These are phyloP conservation scores for Globisporangium heterothallicum DNA, from an alignment of 352 stramenopile species.

Conservation along the genomic window DNA sequence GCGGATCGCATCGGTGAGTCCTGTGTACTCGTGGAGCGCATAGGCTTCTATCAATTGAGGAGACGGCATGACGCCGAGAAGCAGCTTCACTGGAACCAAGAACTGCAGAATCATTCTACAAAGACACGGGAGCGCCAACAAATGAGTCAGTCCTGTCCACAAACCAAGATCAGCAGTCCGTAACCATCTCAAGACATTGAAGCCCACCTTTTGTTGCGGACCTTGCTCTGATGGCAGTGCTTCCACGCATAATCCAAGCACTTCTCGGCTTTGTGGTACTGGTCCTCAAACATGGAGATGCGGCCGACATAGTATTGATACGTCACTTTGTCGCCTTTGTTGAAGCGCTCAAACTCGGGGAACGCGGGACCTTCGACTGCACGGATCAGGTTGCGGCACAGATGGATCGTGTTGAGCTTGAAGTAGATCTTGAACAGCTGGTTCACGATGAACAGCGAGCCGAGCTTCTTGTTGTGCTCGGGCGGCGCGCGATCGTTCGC, in stretches of 20 bases:
- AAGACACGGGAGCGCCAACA: not conserved
- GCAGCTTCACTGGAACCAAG: constrained; percentile 92
- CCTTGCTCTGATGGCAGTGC: constrained; percentile 84
- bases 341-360: constrained; percentile 73
- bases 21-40: constrained; percentile 76
- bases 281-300: constrained; percentile 96
- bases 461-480: constrained; percentile 83
- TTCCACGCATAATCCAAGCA: constrained; percentile 93
- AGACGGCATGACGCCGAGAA: constrained; percentile 90
- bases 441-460: constrained; percentile 91
- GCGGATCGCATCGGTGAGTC: constrained; percentile 88
- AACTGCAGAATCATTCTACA: constrained; percentile 91
- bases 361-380: constrained; percentile 76
- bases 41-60: constrained; percentile 89
- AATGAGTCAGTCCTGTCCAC: too few species aligned
- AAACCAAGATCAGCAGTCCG: too few species aligned
- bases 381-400: constrained; percentile 93
- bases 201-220: constrained; percentile 83
- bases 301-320: constrained; percentile 95
- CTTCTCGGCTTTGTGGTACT: constrained; percentile 92
- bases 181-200: not conserved
- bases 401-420: constrained; percentile 90
- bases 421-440: constrained; percentile 98
- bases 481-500: constrained; percentile 73
- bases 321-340: constrained; percentile 89